Evolutionary conservation across 768 basidiomycete genomes (phyloP).

Genomic region (Boletales sp.): DNA sequence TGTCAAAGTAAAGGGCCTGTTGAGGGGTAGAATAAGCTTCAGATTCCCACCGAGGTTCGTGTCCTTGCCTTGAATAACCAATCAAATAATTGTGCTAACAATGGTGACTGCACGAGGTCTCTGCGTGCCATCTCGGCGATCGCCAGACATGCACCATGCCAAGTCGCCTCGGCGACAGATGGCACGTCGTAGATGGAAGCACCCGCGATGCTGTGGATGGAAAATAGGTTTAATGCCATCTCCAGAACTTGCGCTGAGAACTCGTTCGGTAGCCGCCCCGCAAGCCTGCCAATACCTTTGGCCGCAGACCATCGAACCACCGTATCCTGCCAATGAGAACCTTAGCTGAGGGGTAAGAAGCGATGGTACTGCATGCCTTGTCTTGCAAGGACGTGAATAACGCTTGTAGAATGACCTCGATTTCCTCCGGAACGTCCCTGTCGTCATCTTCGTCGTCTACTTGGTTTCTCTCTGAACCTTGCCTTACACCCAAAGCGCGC

Average conservation of each 20-base stretch:
- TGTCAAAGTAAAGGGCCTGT: conserved; percentile 89
- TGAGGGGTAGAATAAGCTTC: conserved; percentile 10
- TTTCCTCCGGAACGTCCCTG: conserved; percentile 70
- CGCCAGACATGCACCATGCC: conserved; percentile 93
- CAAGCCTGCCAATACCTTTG: conserved; percentile 84
- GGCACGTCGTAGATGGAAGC: conserved; percentile 69
- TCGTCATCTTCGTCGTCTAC: conserved; percentile 36
- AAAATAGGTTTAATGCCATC: conserved; percentile 72
- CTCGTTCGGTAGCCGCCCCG: conserved; percentile 72
- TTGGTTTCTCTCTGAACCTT: conserved; percentile 5
- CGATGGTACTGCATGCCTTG: conserved; percentile 47
- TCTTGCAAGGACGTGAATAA: conserved; percentile 76
- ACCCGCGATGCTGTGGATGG: conserved; percentile 64
- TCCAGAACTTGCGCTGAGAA: conserved; percentile 81
- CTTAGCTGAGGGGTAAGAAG: not conserved
- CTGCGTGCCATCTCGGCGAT: conserved; percentile 90
- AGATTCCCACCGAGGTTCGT: conserved; percentile 4
- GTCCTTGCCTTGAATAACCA: conserved; percentile 75
- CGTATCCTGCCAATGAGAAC: conserved; percentile 65
- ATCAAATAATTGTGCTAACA: conserved; percentile 60
- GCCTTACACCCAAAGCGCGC: conserved; percentile 22
- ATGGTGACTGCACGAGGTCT: conserved; percentile 58
- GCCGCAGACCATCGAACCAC: conserved; percentile 93
- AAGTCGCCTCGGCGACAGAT: conserved; percentile 77
- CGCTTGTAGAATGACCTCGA: conserved; percentile 70